These are phyloP conservation scores for Epichloe glyceriae DNA, from an alignment of 2,329 filamentous ascomycete species.

Conservation along the genomic window DNA sequence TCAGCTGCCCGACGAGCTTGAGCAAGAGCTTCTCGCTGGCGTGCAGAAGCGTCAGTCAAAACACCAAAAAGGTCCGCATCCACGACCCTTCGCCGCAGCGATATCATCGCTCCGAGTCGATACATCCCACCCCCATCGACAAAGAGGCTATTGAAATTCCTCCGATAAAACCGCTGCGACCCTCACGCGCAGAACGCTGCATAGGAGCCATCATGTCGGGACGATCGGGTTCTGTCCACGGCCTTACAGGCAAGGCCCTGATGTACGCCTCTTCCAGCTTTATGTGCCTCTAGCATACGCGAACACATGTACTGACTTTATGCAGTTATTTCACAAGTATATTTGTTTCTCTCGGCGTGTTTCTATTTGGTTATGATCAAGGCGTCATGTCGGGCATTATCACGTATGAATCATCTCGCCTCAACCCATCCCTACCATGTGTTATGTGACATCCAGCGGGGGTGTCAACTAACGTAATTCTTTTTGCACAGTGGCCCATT, in stretches of 20 bases:
- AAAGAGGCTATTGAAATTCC: constrained; percentile 80
- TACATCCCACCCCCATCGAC: constrained; percentile 31
- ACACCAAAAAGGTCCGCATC: constrained; percentile 55
- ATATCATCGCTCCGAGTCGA: constrained; percentile 22
- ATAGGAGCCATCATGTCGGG: constrained; percentile 79
- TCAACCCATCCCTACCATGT: neutral
- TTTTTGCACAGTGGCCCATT: constrained; percentile 55
- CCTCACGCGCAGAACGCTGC: constrained; percentile 54
- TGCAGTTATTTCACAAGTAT: constrained; percentile 86
- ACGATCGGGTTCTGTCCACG: constrained; percentile 64
- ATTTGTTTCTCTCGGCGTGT: constrained; percentile 75
- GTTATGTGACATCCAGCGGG: neutral
- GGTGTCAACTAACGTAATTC: neutral
- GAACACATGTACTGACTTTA: neutral
- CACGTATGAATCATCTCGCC: constrained; percentile 33
- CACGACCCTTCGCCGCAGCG: constrained; percentile 32
- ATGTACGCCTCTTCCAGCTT: constrained; percentile 43
- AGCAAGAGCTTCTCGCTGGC: constrained; percentile 46
- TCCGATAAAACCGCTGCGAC: constrained; percentile 46
- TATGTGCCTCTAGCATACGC: neutral
- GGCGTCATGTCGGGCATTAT: constrained; percentile 73
- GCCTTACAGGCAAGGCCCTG: constrained; percentile 89
- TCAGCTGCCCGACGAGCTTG: constrained; percentile 52
- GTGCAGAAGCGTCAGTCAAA: constrained; percentile 32
- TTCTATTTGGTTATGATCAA: constrained; percentile 82